Evolutionary conservation across 106 monocot genomes (phyloP).

Genomic region (Acanthochlamys bracteata): DNA sequence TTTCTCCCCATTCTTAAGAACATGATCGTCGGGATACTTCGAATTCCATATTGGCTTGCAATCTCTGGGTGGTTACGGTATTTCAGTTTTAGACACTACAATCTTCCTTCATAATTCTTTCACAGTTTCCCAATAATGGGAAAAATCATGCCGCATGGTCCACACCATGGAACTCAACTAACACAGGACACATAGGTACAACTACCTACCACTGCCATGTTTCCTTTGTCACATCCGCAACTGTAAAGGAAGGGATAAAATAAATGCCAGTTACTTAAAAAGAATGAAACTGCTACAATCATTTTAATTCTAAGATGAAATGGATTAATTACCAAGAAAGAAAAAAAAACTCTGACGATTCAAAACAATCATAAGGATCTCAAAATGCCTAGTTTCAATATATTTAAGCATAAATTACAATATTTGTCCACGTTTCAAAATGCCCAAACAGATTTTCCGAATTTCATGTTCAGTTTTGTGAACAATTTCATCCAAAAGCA

Average conservation of each 20-base stretch:
- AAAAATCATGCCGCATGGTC: conserved; percentile 56
- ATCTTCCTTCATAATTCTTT: conserved; percentile 46
- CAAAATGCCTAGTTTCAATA: too few relatives aligned
- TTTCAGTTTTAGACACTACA: conserved; percentile 57
- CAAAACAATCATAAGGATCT: too few relatives aligned
- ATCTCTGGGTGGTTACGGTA: conserved; percentile 56
- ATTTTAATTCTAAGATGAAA: too few relatives aligned
- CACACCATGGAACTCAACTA: conserved; percentile 75
- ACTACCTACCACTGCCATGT: conserved; percentile 56
- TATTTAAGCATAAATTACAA: too few relatives aligned
- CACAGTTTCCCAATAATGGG: conserved; percentile 48
- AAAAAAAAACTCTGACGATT: too few relatives aligned
- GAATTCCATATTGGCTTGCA: conserved; percentile 52
- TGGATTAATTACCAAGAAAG: too few relatives aligned
- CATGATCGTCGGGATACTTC: conserved; percentile 69
- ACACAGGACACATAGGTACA: conserved; percentile 35
- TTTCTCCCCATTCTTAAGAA: conserved; percentile 72
- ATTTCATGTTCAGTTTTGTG: too few relatives aligned
- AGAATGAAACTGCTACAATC: too few relatives aligned
- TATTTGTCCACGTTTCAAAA: too few relatives aligned
- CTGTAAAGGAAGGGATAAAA: conserved; percentile 13
- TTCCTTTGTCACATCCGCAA: conserved; percentile 47
- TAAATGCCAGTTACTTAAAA: not conserved
- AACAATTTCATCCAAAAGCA: too few relatives aligned
- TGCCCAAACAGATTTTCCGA: too few relatives aligned